Conservation (phyloP, 2,329 filamentous ascomycete genomes). For the Dactylella cylindrospora region DNA sequence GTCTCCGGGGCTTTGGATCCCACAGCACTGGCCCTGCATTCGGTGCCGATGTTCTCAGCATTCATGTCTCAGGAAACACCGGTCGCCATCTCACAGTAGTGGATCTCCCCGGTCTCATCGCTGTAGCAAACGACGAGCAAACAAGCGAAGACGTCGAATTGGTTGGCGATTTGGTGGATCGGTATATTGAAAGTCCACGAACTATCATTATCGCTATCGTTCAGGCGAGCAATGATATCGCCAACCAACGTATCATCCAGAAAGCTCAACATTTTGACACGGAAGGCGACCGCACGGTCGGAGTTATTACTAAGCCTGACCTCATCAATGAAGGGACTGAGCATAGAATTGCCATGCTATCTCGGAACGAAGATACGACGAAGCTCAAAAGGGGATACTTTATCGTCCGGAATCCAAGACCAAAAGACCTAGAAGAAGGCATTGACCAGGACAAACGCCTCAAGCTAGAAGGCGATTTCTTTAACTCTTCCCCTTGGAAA, state of each 20-base stretch:
- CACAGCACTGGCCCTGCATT: conserved; percentile 42
- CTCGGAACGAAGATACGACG: conserved; percentile 55
- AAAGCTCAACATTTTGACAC: conserved; percentile 50
- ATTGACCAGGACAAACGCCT: conserved; percentile 53
- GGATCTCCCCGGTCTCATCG: conserved; percentile 57
- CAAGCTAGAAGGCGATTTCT: conserved; percentile 56
- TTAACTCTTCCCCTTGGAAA: conserved; percentile 55
- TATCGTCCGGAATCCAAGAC: conserved; percentile 52
- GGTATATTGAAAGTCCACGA: conserved; percentile 53
- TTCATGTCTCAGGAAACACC: conserved; percentile 47
- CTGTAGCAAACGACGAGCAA: conserved; percentile 51
- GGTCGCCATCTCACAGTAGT: conserved; percentile 55
- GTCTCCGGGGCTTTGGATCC: conserved; percentile 10
- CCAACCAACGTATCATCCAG: conserved; percentile 53
- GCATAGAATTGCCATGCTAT: conserved; percentile 51
- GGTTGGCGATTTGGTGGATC: conserved; percentile 52
- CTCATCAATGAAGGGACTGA: conserved; percentile 54
- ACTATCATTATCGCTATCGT: conserved; percentile 57
- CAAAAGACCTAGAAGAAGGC: conserved; percentile 51
- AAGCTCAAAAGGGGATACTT: conserved; percentile 54
- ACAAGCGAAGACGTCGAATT: conserved; percentile 50
- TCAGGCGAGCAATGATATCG: conserved; percentile 53
- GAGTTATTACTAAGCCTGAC: conserved; percentile 64
- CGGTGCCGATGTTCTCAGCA: conserved; percentile 48
- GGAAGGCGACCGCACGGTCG: conserved; percentile 53